A percentile compares a stretch with the other conserved stretches of the same genome.
Evolutionary conservation across 2,329 filamentous ascomycete species (phyloP).

Genomic region (Chalara sp.): DNA sequence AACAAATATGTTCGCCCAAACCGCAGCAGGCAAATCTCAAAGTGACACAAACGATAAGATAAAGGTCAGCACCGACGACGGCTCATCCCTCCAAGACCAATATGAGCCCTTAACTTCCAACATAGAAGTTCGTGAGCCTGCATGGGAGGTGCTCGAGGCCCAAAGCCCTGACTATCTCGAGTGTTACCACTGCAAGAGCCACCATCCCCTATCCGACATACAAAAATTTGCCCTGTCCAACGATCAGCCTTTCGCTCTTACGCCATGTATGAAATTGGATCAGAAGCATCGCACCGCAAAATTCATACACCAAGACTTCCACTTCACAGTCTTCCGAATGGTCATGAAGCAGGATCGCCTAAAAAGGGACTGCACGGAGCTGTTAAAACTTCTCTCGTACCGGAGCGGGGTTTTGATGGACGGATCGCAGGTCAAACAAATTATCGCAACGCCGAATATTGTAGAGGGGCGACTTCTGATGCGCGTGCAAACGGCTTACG

Average conservation of each 20-base stretch:
- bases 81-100: too few species aligned
- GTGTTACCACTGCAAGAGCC: conserved; percentile 6
- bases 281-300: not conserved
- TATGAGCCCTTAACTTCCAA: not conserved
- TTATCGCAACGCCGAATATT: conserved; percentile 8
- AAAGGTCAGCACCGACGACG: too few species aligned
- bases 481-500: conserved; percentile 3
- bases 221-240: not conserved
- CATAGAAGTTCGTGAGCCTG: not conserved
- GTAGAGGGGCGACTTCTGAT: conserved; percentile 8
- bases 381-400: conserved; percentile 8
- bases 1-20: too few species aligned
- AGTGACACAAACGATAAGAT: too few species aligned
- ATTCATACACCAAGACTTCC: conserved; percentile 11
- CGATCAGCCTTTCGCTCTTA: too few species aligned
- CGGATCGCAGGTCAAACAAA: conserved; percentile 4
- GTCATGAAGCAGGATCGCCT: conserved; percentile 14
- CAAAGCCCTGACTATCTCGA: conserved; percentile 6
- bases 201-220: conserved; percentile 4
- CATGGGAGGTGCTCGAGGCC: conserved; percentile 8
- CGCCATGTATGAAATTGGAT: not conserved
- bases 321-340: conserved; percentile 10
- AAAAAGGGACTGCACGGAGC: not conserved
- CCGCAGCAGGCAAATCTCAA: too few species aligned
- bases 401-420: conserved; percentile 3